These are phyloP conservation scores for Cryphonectria parasitica DNA, from an alignment of 2,329 filamentous ascomycete species.

Conservation along the genomic window DNA sequence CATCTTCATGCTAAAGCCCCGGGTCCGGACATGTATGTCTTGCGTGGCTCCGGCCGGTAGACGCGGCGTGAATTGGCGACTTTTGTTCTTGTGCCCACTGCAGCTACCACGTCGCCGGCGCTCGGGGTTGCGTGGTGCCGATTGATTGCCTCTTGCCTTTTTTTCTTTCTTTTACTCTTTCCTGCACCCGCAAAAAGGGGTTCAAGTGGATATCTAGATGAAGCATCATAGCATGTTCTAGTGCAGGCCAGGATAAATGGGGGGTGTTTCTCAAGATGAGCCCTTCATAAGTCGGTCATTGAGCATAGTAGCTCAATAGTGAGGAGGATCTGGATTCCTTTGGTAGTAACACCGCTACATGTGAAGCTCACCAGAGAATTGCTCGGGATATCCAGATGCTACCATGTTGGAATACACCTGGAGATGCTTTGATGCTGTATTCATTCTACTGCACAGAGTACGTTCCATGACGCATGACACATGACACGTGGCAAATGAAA, in stretches of 20 bases:
- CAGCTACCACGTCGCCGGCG: neutral
- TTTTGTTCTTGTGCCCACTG: neutral
- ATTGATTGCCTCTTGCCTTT: neutral
- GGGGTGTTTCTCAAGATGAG: neutral
- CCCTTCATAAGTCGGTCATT: neutral
- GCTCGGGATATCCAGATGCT: neutral
- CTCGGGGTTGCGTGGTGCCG: neutral
- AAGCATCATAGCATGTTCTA: too few relatives aligned
- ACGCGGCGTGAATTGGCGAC: neutral
- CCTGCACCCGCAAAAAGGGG: neutral
- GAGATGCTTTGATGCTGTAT: neutral
- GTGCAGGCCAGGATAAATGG: neutral
- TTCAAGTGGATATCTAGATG: too few relatives aligned
- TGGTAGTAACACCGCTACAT: neutral
- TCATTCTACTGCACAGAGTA: neutral
- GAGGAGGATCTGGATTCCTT: too few relatives aligned
- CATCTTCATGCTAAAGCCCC: neutral
- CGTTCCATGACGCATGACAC: neutral
- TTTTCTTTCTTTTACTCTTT: too few relatives aligned
- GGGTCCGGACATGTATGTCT: neutral
- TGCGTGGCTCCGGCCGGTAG: neutral
- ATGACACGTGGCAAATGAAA: neutral
- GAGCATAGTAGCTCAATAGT: too few relatives aligned
- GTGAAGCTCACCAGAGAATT: neutral
- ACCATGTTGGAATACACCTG: neutral